Evolutionary conservation across 2,329 filamentous ascomycete species (phyloP), one percentile per base, ranked within the genome.

Genomic region (Colletotrichum navitas): DNA sequence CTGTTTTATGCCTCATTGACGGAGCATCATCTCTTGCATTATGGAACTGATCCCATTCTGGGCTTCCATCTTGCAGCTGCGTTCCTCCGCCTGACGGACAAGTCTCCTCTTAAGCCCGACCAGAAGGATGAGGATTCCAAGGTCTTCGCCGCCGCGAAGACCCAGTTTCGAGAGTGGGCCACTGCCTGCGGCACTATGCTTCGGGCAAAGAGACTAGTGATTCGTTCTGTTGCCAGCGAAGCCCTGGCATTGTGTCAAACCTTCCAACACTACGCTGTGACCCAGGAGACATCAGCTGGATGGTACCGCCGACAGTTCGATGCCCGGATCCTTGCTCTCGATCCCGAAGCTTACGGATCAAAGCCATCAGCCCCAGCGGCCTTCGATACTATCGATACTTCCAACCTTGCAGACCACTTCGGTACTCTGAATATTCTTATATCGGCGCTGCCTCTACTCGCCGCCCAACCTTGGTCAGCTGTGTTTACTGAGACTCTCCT

Each of bases 321-420:
- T 47, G 76, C 78, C 21, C 78, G 80, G 11, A 75, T 78, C 1
- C 76, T 89, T 3, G 68, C 77, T 1, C 79, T 90, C 5, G 83
- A 88, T 58, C 56, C 76, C 1, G 71, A 70, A 1, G 80, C 82
- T 4, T 89, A 89, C 73, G 76, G 78, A 2, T 73, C 74, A 4
- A 64, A 63, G 8, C 76, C 76, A 2, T 61, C 66, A 18, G 84
- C 81, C 0, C 85, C 86, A 0, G 77, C 74, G 5, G 55, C 66
- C 4, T 91, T 91, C 74, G 84, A 90, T 75, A 80, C 87, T 5
- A 87, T 91, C 65, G 88, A 91, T 72, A 89, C 87, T 0, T 83
- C 83, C 2, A 83, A 85, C 58, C 75, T 85, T 2, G 76, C 79
- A 5, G 83, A 83, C 52, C 81, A 83, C 45, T 77, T 85, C 14